Evolutionary conservation across 495 filamentous ascomycete species (phyloP), one percentile per base, ranked within the genome.

Genomic region (Penicillium samsonianum): DNA sequence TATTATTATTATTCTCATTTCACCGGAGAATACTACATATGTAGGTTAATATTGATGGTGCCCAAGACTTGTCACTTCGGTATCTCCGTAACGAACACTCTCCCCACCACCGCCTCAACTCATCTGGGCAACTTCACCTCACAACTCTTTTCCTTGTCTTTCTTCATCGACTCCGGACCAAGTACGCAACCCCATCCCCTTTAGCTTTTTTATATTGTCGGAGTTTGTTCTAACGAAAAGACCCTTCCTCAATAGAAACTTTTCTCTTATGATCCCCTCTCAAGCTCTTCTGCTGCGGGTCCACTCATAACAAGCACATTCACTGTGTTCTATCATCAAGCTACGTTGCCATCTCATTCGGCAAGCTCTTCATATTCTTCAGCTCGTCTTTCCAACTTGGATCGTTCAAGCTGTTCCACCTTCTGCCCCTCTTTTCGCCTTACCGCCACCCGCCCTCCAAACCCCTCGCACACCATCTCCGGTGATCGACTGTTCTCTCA

Each of bases 21-120:
- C n/a, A n/a, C n/a, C n/a, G n/a, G n/a, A n/a, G n/a, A n/a, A n/a
- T n/a, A n/a, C n/a, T n/a, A n/a, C n/a, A n/a, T n/a, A n/a, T n/a
- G n/a, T n/a, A n/a, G n/a, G n/a, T 11, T 23, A 8, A 11, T 6
- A 41, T 26, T 35, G 49, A 35, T 3, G 20, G 48, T 23, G 48
- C 14, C 31, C n/a, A 48, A n/a, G 17, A 30, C 33, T 11, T 19
- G 37, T 31, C 17, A 42, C 10, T 17, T 25, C n/a, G 50, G 50
- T 52, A 50, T 41, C 49, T 51, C 33, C 42, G 48, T 55, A 51
- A 59, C 44, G 42, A 60, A 64, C 35, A 2, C 41, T 50, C 43
- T 58, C 50, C 64, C 65, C 65, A 67, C 64, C 57, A 67, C 61
- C 61, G 61, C 60, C 57, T 64, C 53, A 53, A 58, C 54, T 57